Evolutionary conservation across 2,329 filamentous ascomycete genomes (phyloP), one percentile per base, ranked within the genome.

Genomic region (Geosmithia morbida): DNA sequence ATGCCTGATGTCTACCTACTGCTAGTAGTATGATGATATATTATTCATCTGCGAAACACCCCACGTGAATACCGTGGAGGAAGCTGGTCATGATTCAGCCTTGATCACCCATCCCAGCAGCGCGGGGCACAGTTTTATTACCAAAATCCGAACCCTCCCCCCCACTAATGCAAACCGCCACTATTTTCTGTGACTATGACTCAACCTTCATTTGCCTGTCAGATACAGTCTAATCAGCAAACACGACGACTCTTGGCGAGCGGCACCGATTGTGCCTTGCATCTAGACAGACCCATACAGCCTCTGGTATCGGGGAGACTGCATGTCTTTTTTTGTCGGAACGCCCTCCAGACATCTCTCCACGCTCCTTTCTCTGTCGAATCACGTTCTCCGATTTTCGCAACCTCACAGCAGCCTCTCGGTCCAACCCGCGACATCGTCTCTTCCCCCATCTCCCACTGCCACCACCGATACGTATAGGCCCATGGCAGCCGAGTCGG

Each of bases 401-500:
- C 20, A 16, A 46, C 37, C n/a, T 8, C 19, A n/a, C 18, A 39
- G 30, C 14, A 29, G 14, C 44, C 7, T 14, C 16, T 39, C 11
- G 16, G 11, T 18, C 11, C 44, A n/a, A 10, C 26, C 22, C n/a
- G 33, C 19, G 19, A 46, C n/a, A 46, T 44, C 43, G 18, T 17
- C 40, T 41, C 16, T 18, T 41, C n/a, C 6, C 40, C 4, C 40
- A 20, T n/a, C 40, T 3, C 40, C 7, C 40, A 11, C 33, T 11
- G 11, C 33, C 33, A 16, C 22, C 22, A 26, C 22, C 10, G 33
- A 37, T 37, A 37, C 33, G 18, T 42, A 42, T 7, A n/a, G 18
- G 13, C 37, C 41, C 20, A 50, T 48, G 37, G 44, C 46, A 39
- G 33, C 42, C 17, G 49, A 48, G 29, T 33, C 47, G 20, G 39